Conservation (phyloP, 257 asterid genomes). For the Solanum appendiculatum region DNA sequence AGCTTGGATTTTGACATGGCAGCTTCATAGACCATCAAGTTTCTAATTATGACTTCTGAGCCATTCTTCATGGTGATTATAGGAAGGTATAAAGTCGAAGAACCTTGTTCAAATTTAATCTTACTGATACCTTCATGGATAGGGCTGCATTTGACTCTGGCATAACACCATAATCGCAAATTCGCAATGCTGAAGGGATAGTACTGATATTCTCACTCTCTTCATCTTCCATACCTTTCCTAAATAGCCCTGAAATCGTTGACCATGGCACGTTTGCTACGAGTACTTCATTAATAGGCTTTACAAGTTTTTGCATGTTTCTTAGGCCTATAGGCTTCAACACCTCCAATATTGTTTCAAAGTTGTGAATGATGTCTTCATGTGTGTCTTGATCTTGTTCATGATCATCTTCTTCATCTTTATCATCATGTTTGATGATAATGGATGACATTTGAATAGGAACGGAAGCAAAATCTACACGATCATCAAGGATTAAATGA, state of each 20-base stretch:
- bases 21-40: constrained; percentile 43
- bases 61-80: constrained; percentile 18
- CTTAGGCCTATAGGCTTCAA: constrained; percentile 1
- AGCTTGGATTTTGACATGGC: constrained; percentile 16
- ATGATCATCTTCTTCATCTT: not conserved
- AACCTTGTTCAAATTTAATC: constrained; percentile 12
- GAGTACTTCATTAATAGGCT: constrained; percentile 3
- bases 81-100: constrained; percentile 25
- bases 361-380: constrained; percentile 2
- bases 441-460: not conserved
- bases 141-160: constrained; percentile 5
- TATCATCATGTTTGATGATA: not conserved
- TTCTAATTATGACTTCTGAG: constrained; percentile 39
- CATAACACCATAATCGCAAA: constrained; percentile 3
- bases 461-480: not conserved
- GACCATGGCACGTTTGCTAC: constrained; percentile 17
- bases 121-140: constrained; percentile 6
- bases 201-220: not conserved
- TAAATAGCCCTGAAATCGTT: constrained; percentile 3
- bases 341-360: constrained; percentile 4
- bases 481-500: constrained; percentile 7
- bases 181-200: constrained; percentile 10
- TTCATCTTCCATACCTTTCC: not conserved
- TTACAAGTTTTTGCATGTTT: not conserved
- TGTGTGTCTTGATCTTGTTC: not conserved